A percentile compares a stretch with the other conserved stretches of the same genome.
Evolutionary conservation across 78 protist species (phyloP).

Genomic region (Polysphondylium violaceum): DNA sequence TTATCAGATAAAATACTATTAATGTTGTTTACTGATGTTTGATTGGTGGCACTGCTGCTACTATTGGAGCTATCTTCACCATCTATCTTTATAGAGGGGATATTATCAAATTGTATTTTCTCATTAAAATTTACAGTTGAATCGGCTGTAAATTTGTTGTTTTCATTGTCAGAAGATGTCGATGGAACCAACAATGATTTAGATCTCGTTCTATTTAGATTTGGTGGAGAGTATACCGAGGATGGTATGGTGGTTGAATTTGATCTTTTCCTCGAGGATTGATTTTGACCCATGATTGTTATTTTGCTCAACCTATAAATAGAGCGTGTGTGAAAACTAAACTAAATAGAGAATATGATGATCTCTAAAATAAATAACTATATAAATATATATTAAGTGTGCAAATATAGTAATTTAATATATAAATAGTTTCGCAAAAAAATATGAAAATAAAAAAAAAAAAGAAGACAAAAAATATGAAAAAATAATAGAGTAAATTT

Average conservation of each 20-base stretch:
- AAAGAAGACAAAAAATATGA: not conserved
- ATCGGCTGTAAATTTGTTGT: not conserved
- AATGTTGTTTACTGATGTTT: not conserved
- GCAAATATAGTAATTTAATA: no score
- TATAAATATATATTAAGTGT: no score
- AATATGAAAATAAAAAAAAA: no score
- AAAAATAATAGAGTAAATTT: no score
- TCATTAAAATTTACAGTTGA: no score
- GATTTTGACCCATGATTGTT: constrained; percentile 6
- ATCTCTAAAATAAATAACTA: no score
- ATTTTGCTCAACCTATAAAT: no score
- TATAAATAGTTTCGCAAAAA: no score
- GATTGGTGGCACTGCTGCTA: not conserved
- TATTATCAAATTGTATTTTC: no score
- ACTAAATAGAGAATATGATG: not conserved
- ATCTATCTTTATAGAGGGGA: no score
- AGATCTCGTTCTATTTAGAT: constrained; percentile 26
- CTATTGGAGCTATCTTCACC: no score
- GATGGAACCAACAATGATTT: constrained; percentile 11
- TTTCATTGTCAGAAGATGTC: not conserved
- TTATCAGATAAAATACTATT: not conserved
- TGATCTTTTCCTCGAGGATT: constrained; percentile 19
- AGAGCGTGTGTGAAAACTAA: no score
- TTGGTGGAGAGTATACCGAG: constrained; percentile 17
- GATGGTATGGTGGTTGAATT: constrained; percentile 15